A percentile compares a stretch with the other conserved stretches of the same genome.
Conservation (phyloP, 2,329 filamentous ascomycete species). For the Apiospora sp. region DNA sequence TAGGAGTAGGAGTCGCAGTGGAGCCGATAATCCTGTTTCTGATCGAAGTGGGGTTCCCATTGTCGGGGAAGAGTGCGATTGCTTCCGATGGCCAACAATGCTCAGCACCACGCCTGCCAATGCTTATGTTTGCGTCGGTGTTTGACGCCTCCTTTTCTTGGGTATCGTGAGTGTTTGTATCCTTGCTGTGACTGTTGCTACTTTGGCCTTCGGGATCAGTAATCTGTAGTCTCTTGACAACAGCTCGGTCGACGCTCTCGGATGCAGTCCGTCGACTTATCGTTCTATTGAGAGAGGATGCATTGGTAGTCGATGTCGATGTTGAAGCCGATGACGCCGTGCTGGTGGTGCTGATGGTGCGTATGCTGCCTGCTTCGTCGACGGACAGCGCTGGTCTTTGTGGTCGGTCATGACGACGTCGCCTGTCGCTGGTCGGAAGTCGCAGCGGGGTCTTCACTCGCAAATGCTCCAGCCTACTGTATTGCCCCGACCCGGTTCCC, state of each 20-base stretch:
- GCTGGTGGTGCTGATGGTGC: constrained; percentile 3
- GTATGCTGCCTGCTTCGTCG: neutral
- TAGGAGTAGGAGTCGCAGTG: constrained; percentile 1
- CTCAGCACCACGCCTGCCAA: neutral
- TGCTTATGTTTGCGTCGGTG: neutral
- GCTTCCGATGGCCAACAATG: constrained; percentile 17
- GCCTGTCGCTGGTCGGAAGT: constrained; percentile 19
- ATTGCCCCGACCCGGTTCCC: constrained; percentile 4
- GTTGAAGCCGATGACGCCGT: neutral
- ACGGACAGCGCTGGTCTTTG: neutral
- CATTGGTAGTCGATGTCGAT: neutral
- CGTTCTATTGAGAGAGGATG: neutral
- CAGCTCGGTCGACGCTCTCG: neutral
- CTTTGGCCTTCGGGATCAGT: neutral
- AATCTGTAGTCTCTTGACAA: constrained; percentile 2
- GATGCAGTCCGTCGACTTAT: neutral
- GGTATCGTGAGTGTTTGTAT: neutral
- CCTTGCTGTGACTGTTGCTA: neutral
- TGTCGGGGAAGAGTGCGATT: constrained; percentile 21
- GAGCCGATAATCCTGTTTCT: constrained; percentile 21
- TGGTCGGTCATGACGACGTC: constrained; percentile 12
- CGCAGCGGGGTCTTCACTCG: constrained; percentile 8
- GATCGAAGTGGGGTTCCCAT: constrained; percentile 6
- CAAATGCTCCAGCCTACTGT: constrained; percentile 13
- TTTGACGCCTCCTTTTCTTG: neutral